Conservation (phyloP, 2,329 filamentous ascomycete species). For the Xylariaceae sp. region DNA sequence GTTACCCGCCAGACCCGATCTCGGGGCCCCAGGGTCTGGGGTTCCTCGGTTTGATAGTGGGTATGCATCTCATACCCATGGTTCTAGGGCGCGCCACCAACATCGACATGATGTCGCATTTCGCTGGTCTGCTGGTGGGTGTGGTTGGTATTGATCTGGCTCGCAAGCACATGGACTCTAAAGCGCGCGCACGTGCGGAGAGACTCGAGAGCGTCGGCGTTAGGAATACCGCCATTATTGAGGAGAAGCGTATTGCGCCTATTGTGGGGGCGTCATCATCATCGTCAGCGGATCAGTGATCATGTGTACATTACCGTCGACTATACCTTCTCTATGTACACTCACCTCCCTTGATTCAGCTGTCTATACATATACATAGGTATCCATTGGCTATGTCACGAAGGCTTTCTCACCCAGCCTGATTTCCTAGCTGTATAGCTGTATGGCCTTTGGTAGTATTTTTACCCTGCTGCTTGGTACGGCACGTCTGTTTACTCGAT, state of each 20-base stretch:
- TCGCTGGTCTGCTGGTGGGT: constrained; percentile 47
- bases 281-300: constrained; percentile 3
- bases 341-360: not conserved
- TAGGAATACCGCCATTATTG: constrained; percentile 17
- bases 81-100: constrained; percentile 35
- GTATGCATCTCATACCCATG: constrained; percentile 45
- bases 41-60: constrained; percentile 46
- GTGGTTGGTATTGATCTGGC: constrained; percentile 37
- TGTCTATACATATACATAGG: not conserved
- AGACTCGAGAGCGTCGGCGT: constrained; percentile 24
- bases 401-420: not conserved
- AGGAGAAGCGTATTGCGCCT: constrained; percentile 10
- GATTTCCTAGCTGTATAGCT: not conserved
- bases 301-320: constrained; percentile 1
- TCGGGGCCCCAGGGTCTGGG: constrained; percentile 49
- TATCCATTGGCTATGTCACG: not conserved
- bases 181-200: constrained; percentile 23
- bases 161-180: constrained; percentile 29
- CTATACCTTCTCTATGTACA: not conserved
- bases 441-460: not conserved
- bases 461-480: not conserved
- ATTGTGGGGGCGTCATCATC: not conserved
- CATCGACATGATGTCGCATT: constrained; percentile 48
- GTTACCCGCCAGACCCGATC: constrained; percentile 49
- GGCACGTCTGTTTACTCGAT: too few species aligned